Conservation (phyloP, 2,329 filamentous ascomycete genomes). For the Fusarium annulatum region DNA sequence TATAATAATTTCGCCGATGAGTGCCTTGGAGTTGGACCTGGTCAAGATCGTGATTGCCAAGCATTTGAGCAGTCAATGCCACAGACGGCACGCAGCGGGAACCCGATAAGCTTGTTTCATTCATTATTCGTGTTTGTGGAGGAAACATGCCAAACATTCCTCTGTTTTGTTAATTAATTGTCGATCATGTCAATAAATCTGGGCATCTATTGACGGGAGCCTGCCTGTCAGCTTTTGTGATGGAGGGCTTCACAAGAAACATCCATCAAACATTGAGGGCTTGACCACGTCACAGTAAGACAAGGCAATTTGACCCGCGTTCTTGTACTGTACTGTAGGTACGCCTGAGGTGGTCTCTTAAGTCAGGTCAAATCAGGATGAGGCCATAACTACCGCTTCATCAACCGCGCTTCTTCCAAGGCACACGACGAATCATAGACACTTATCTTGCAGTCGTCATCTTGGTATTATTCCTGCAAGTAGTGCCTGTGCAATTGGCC, state of each 20-base stretch:
- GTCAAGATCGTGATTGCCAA: slow-evolving; percentile 29
- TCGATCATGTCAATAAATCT: neutral
- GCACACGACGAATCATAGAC: slow-evolving; percentile 5
- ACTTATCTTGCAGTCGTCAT: slow-evolving; percentile 13
- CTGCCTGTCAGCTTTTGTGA: slow-evolving; percentile 3
- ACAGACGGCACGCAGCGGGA: slow-evolving; percentile 25
- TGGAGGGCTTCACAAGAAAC: slow-evolving; percentile 25
- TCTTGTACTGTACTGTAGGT: slow-evolving; percentile 2
- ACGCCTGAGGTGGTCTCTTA: neutral
- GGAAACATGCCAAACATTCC: slow-evolving; percentile 1
- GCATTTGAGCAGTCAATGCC: slow-evolving; percentile 6
- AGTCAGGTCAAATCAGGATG: neutral
- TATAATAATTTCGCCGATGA: neutral
- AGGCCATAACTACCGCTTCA: slow-evolving; percentile 8
- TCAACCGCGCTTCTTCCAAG: neutral
- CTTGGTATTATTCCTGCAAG: slow-evolving; percentile 24
- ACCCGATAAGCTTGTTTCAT: slow-evolving; percentile 39
- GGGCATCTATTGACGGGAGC: slow-evolving; percentile 31
- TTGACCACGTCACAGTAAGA: slow-evolving; percentile 23
- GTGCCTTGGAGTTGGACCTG: neutral
- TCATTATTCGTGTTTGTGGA: slow-evolving; percentile 18
- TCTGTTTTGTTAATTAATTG: neutral
- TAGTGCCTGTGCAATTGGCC: slow-evolving; percentile 16
- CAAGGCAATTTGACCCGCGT: neutral
- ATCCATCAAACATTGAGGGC: neutral